Percentiles rank a stretch among this genome's conserved stretches.
Conservation (phyloP, 495 filamentous ascomycete species). For the Pyrenula massariospora region DNA sequence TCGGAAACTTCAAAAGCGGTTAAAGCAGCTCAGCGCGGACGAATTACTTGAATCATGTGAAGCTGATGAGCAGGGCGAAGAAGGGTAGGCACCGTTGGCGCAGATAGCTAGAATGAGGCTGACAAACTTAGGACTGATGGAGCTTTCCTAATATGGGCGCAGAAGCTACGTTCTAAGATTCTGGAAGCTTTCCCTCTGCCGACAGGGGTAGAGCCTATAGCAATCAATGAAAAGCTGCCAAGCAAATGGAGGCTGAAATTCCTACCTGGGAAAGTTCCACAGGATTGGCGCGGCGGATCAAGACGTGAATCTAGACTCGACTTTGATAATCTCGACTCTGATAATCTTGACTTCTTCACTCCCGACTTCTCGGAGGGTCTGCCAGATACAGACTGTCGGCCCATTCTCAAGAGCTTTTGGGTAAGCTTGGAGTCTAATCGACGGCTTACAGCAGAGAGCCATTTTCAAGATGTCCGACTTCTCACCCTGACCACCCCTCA, state of each 20-base stretch:
- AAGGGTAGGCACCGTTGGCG: constrained; percentile 53
- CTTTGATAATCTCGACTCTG: no score
- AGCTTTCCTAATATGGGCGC: constrained; percentile 63
- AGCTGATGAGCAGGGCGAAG: constrained; percentile 82
- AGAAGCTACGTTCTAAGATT: constrained; percentile 48
- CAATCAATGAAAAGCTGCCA: constrained; percentile 61
- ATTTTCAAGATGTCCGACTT: constrained; percentile 92
- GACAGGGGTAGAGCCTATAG: constrained; percentile 52
- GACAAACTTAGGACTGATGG: constrained; percentile 54
- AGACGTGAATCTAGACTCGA: background rate
- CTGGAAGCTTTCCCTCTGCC: constrained; percentile 60
- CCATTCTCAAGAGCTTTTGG: constrained; percentile 37
- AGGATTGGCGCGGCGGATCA: background rate
- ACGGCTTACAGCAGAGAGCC: constrained; percentile 59
- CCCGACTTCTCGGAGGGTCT: background rate
- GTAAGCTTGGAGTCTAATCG: constrained; percentile 40
- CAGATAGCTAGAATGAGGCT: constrained; percentile 1
- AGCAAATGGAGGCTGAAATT: constrained; percentile 63
- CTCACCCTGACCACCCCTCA: constrained; percentile 44
- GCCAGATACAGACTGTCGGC: constrained; percentile 7
- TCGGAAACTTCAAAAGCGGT: constrained; percentile 73
- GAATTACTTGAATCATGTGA: constrained; percentile 71
- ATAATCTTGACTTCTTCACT: no score
- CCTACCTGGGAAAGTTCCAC: background rate
- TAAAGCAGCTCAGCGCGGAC: constrained; percentile 74